Conservation (phyloP, 495 filamentous ascomycete species). For the Penicillium desertorum region DNA sequence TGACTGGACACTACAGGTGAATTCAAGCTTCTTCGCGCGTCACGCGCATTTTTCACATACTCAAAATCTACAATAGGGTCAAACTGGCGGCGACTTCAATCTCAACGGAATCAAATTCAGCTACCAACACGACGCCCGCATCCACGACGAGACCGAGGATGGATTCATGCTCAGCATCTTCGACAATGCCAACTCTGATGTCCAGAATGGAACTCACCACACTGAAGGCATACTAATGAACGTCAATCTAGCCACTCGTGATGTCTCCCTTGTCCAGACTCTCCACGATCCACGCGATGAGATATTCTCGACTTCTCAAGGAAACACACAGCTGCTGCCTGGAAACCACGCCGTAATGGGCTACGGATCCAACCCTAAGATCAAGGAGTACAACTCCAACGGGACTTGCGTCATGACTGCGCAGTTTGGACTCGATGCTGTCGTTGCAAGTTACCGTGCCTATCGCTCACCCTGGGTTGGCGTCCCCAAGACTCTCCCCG, state of each 20-base stretch:
- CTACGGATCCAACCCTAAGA: constrained; percentile 44
- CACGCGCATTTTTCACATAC: not conserved
- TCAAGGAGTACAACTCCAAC: constrained; percentile 41
- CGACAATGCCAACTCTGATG: constrained; percentile 30
- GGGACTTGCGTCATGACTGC: constrained; percentile 20
- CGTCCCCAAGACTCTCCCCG: constrained; percentile 17
- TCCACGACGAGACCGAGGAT: constrained; percentile 14
- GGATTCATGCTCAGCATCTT: constrained; percentile 25
- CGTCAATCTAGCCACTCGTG: constrained; percentile 21
- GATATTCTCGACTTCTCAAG: constrained; percentile 40
- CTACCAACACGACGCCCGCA: constrained; percentile 34
- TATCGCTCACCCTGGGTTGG: constrained; percentile 27
- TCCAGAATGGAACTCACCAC: constrained; percentile 13
- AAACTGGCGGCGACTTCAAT: constrained; percentile 38
- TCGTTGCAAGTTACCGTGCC: constrained; percentile 25
- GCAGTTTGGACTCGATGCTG: constrained; percentile 21
- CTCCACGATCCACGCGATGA: constrained; percentile 26
- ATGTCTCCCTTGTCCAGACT: constrained; percentile 12
- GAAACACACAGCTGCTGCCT: constrained; percentile 35
- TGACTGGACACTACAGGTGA: constrained; percentile 24
- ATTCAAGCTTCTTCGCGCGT: not conserved
- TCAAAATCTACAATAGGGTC: constrained; percentile 17
- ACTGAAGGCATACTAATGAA: constrained; percentile 27
- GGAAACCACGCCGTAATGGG: constrained; percentile 40
- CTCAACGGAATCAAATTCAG: constrained; percentile 22